Evolutionary conservation across 164 flowering plant species (phyloP), one percentile per base, ranked within the genome.

Genomic region (Tetracentron sinense): DNA sequence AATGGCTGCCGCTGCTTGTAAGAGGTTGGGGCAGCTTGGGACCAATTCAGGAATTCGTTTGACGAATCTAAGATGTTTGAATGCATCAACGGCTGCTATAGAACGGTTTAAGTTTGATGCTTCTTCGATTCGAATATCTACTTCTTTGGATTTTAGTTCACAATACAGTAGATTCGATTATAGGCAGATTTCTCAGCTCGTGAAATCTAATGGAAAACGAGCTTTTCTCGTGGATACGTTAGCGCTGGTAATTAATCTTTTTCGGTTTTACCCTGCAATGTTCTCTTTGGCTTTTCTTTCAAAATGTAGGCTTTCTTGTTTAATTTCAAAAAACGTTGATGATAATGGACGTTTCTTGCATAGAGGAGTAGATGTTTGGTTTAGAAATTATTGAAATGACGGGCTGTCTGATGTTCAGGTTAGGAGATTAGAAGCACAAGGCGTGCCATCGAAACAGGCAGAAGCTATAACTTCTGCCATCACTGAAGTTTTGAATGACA

Each of bases 391-490:
- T 38, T 38, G 44, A 38, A 4, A 10, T 2, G 14, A 38, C 11
- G 44, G 2, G 44, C 1, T 38, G 44, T 8, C 14, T 7, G 7
- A 5, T 51, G 26, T 65, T 3, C 23, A 91, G 97, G 96, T 89
- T 17, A 79, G 90, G 64, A 69, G 80, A 50, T 79, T 91, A 49
- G 97, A 91, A 71, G 80, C 81, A 2, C 77, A 87, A 69, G 97
- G 93, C 0, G 72, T 91, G 30, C 91, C 89, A 19, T 69, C 92
- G 0, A 81, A 85, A 60, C 96, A 91, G 25, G 97, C 97, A 0
- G 97, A 91, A 69, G 97, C 90, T 0, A 85, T 89, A 46, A 91
- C 97, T 1, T 66, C 85, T 47, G 89, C 91, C 2, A 82, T 90
- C 5, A 86, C 85, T 21, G 80, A 83, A 42, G 97, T 90, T 54